Base-by-base conservation (phyloP, 371 early-diverging fungal species). In the Mucor racemosus region DNA sequence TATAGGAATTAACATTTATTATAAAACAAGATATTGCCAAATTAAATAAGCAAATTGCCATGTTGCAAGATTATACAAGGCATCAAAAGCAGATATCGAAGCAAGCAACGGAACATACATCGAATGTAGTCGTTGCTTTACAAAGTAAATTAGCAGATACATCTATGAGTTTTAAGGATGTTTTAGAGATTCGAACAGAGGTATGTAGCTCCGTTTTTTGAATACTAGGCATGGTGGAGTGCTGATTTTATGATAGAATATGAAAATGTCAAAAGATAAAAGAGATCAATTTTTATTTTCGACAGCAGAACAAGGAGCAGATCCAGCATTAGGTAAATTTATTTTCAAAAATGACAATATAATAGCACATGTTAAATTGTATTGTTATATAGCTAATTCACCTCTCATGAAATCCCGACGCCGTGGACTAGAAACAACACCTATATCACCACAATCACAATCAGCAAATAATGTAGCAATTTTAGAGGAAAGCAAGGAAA, bases 21-120 rank as follows among this genome's bases (percentile, higher is more conserved):
- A 96, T 97, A 71, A 97, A 97, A 77, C 95, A 95, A 87, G 94
- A 97, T 66, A 96, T 98, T 69, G 95, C 95, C 35, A 90, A 90
- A 59, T 83, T 97, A 57, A 96, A 96, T 74, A 88, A 89, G 59
- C 95, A 96, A 78, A 96, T 98, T 58, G 86, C 92, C 15, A 88
- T 88, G 74, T 84, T 98, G 40, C 94, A 95, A 74, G 84, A 78
- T 17, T 86, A 88, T 54, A 80, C 86, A 10, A 76, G 78, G 31
- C 66, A 76, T 21, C 84, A 82, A 41, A 82, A 80, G 58, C 84
- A 84, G 38, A 69, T 76, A 0, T 81, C 84, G 9, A 89, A 89
- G 65, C 96, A 97, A 73, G 91, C 90, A 19, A 81, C 86, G 46
- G 97, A 99, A 69, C 99, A 99, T 82, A 91, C 94, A 11, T 77